These are phyloP conservation scores for Spongispora temasekensis DNA, from an alignment of 1,284 basidiomycete genomes.

Conservation along the genomic window DNA sequence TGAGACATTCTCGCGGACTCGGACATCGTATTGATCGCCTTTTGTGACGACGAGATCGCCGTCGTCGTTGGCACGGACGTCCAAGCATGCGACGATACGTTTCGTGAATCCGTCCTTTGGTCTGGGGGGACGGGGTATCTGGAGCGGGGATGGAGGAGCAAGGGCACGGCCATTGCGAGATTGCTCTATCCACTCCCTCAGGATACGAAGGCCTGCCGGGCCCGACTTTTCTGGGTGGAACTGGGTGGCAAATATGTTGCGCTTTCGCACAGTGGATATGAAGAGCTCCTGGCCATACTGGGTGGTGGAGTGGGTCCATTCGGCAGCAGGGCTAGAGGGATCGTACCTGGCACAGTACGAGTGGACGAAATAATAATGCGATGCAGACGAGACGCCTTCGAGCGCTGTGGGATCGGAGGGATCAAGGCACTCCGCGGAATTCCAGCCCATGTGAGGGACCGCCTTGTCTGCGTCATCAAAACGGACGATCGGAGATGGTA, in stretches of 20 bases:
- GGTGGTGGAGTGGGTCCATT: constrained; percentile 86
- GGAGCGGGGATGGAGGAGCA: constrained; percentile 30
- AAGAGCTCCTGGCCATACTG: constrained; percentile 97
- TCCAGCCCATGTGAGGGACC: constrained; percentile 99
- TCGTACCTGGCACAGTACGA: constrained; percentile 86
- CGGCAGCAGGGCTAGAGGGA: constrained; percentile 53
- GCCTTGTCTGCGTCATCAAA: constrained; percentile 76
- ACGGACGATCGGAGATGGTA: constrained; percentile 68
- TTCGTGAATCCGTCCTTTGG: constrained; percentile 77
- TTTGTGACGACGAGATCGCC: constrained; percentile 99
- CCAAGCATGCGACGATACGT: constrained; percentile 97
- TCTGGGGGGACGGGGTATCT: constrained; percentile 41
- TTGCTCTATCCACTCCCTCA: constrained; percentile 82
- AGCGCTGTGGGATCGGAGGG: constrained; percentile 34
- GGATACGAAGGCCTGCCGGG: constrained; percentile 80
- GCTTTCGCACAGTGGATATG: constrained; percentile 80
- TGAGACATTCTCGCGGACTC: constrained; percentile 82
- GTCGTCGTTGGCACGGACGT: constrained; percentile 94
- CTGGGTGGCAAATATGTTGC: constrained; percentile 92
- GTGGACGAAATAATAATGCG: constrained; percentile 96
- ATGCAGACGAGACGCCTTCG: constrained; percentile 37
- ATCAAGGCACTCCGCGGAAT: constrained; percentile 63
- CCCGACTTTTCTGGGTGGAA: constrained; percentile 99
- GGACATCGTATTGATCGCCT: constrained; percentile 98
- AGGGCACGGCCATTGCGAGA: constrained; percentile 44